A percentile compares a stretch with the other conserved stretches of the same genome.
phyloP scores from a whole-genome alignment of 2,329 filamentous ascomycete species.

The Phialocephala subalpina region DNA sequence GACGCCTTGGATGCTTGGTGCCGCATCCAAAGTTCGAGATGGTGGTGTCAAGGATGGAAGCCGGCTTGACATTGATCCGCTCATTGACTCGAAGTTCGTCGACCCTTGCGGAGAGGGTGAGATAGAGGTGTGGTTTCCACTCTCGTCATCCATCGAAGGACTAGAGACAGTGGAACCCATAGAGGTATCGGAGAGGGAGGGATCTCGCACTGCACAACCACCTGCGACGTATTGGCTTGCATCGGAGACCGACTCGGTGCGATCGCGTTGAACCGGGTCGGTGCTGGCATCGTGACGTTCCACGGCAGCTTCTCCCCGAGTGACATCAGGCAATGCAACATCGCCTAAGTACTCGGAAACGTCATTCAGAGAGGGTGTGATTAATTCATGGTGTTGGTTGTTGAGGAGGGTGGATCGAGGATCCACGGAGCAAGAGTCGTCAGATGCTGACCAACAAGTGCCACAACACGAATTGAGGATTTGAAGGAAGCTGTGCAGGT shows the following conservation, averaged over 20 bases:
- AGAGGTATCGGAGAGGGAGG: slow-evolving; percentile 14
- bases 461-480: slow-evolving; percentile 30
- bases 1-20: slow-evolving; percentile 6
- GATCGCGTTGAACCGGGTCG: slow-evolving; percentile 25
- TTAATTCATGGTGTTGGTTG: slow-evolving; percentile 24
- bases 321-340: slow-evolving; percentile 11
- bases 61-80: slow-evolving; percentile 2
- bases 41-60: slow-evolving; percentile 7
- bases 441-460: slow-evolving; percentile 17
- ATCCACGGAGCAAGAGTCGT: slow-evolving; percentile 23
- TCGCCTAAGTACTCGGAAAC: slow-evolving; percentile 23
- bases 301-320: slow-evolving; percentile 32
- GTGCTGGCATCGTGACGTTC: slow-evolving; percentile 32
- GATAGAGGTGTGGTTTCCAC: slow-evolving; percentile 12
- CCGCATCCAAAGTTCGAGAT: not conserved
- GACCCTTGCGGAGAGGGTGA: slow-evolving; percentile 11
- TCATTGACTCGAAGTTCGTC: slow-evolving; percentile 9
- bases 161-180: slow-evolving; percentile 16
- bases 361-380: slow-evolving; percentile 33
- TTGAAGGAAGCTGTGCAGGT: slow-evolving; percentile 20
- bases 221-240: slow-evolving; percentile 31
- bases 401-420: slow-evolving; percentile 24
- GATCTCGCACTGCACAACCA: slow-evolving; percentile 22
- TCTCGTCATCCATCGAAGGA: slow-evolving; percentile 28
- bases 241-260: slow-evolving; percentile 32